Evolutionary conservation across 208 protist genomes (phyloP).

Genomic region (Leishmania arabica): DNA sequence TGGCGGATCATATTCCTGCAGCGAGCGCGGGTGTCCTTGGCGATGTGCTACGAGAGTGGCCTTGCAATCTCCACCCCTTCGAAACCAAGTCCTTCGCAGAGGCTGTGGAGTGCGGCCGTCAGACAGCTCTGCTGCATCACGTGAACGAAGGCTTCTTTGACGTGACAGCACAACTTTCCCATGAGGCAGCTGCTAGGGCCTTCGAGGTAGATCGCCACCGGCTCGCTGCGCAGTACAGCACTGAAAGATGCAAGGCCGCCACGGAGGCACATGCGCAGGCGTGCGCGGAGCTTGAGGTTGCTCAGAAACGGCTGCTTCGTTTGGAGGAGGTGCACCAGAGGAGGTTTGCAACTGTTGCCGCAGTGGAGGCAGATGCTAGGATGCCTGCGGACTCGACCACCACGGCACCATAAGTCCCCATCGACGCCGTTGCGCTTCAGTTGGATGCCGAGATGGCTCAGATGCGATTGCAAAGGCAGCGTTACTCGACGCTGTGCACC

Average conservation of each 20-base stretch:
- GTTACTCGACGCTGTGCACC: slow-evolving; percentile 6
- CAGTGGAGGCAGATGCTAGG: neutral
- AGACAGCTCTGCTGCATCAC: slow-evolving; percentile 16
- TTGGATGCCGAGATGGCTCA: slow-evolving; percentile 12
- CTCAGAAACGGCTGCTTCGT: neutral
- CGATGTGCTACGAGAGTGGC: neutral
- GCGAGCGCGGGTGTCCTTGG: neutral
- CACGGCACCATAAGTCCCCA: neutral
- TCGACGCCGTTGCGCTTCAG: slow-evolving; percentile 1
- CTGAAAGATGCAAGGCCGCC: neutral
- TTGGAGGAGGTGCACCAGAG: neutral
- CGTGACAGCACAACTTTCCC: neutral
- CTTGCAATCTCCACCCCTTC: neutral
- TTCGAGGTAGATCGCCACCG: slow-evolving; percentile 16
- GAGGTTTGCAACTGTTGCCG: neutral
- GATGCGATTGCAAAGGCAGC: slow-evolving; percentile 16
- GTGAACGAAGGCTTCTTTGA: slow-evolving; percentile 11
- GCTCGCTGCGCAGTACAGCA: slow-evolving; percentile 5
- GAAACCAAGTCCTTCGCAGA: neutral
- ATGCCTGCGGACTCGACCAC: neutral
- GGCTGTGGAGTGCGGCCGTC: slow-evolving; percentile 8
- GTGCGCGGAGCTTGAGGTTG: slow-evolving; percentile 2
- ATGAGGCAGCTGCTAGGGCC: neutral
- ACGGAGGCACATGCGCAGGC: neutral
- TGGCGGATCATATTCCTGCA: neutral